These are phyloP conservation scores for Ceratocystis harringtonii DNA, from an alignment of 2,329 filamentous ascomycete species.

Conservation along the genomic window DNA sequence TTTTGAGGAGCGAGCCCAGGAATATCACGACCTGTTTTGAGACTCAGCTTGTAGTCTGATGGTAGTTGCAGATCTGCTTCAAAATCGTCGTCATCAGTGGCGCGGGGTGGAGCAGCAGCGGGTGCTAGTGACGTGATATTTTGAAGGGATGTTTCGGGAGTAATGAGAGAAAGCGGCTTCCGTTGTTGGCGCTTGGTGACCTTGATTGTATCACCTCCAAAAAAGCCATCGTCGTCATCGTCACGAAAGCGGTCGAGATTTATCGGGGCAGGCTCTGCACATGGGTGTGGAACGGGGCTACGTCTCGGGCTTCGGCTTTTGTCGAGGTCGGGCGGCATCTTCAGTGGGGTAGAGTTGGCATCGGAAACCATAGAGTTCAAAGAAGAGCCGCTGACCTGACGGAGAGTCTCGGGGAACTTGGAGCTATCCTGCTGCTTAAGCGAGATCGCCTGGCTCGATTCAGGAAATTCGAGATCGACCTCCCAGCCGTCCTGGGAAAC, in stretches of 20 bases:
- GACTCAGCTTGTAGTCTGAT: constrained; percentile 46
- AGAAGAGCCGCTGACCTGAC: constrained; percentile 47
- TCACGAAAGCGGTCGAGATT: constrained; percentile 52
- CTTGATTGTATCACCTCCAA: constrained; percentile 56
- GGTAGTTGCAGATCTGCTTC: constrained; percentile 61
- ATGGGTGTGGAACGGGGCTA: constrained; percentile 22
- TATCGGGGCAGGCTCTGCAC: constrained; percentile 26
- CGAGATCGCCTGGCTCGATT: constrained; percentile 41
- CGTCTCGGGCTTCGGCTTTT: constrained; percentile 13
- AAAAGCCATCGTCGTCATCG: constrained; percentile 45
- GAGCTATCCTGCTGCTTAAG: constrained; percentile 48
- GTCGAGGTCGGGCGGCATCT: constrained; percentile 17
- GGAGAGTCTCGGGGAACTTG: constrained; percentile 51
- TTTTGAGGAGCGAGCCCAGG: constrained; percentile 39
- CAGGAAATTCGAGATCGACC: constrained; percentile 59
- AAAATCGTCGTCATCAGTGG: constrained; percentile 46
- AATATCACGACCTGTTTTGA: constrained; percentile 46
- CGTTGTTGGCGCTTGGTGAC: constrained; percentile 43
- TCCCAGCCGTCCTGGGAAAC: constrained; percentile 69
- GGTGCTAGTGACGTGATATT: constrained; percentile 1
- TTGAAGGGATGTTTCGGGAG: constrained; percentile 40
- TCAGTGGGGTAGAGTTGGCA: constrained; percentile 24
- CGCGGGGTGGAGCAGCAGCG: constrained; percentile 8
- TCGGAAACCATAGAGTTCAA: constrained; percentile 38
- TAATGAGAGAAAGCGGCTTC: constrained; percentile 40